Conservation (phyloP, 75 land plant species). For the Sequoiadendron giganteum region DNA sequence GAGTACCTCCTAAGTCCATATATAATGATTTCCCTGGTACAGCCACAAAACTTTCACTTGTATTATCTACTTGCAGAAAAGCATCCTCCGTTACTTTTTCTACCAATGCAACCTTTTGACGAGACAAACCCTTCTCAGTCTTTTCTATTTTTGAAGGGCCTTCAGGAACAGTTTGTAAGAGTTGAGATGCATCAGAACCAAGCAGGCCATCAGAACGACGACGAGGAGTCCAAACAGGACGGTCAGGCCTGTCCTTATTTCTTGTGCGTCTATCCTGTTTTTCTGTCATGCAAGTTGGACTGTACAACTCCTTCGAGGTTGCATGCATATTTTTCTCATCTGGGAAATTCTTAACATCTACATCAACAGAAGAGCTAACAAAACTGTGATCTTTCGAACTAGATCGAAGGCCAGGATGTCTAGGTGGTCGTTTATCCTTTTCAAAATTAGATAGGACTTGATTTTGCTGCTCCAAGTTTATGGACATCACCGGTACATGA, state of each 20-base stretch:
- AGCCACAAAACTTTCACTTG: background rate
- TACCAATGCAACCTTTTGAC: background rate
- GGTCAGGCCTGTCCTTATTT: conserved; percentile 83
- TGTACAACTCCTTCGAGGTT: conserved; percentile 11
- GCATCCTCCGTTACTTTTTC: background rate
- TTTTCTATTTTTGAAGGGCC: conserved; percentile 13
- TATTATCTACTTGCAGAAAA: conserved; percentile 1
- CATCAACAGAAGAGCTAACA: conserved; percentile 1
- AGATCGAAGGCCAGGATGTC: conserved; percentile 17
- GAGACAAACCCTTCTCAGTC: conserved; percentile 19
- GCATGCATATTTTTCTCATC: conserved; percentile 27
- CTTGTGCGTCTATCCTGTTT: conserved; percentile 54
- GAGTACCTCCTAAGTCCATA: conserved; percentile 11
- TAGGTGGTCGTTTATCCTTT: conserved; percentile 47
- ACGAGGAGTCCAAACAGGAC: conserved; percentile 76
- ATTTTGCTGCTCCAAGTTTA: conserved; percentile 26
- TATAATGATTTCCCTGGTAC: conserved; percentile 17
- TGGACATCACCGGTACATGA: conserved; percentile 4
- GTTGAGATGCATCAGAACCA: conserved; percentile 38
- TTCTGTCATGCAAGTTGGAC: conserved; percentile 15
- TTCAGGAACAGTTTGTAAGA: conserved; percentile 14
- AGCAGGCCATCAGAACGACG: conserved; percentile 59
- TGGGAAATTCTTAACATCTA: conserved; percentile 13
- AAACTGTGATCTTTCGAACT: conserved; percentile 22
- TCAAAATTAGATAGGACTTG: conserved; percentile 19